Evolutionary conservation across 169 alveolate species (phyloP).

Genomic region (Babesia ovata): DNA sequence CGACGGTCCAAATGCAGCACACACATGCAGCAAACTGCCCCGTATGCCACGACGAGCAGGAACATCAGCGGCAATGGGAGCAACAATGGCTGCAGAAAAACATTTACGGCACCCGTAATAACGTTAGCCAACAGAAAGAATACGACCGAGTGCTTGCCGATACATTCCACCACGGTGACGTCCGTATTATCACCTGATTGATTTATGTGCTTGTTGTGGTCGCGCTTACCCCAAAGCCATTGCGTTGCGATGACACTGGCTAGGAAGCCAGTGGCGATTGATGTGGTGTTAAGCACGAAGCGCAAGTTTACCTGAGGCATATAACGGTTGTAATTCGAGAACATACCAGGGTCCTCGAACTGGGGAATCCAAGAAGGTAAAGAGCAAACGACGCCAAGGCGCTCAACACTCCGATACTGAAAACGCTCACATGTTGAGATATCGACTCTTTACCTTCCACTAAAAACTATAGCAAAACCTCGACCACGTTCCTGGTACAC

Average conservation of each 20-base stretch:
- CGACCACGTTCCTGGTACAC: slow-evolving; percentile 1
- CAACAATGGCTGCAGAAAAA: slow-evolving; percentile 34
- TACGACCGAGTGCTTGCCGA: slow-evolving; percentile 48
- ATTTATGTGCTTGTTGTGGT: neutral
- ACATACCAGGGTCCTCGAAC: slow-evolving; percentile 38
- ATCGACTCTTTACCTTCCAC: neutral
- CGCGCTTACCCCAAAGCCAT: neutral
- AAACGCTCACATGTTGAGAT: neutral
- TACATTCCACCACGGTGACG: neutral
- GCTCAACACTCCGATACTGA: neutral
- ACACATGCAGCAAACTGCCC: slow-evolving; percentile 1
- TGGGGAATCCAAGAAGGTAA: slow-evolving; percentile 17
- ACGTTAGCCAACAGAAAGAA: slow-evolving; percentile 48
- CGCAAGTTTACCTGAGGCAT: slow-evolving; percentile 4
- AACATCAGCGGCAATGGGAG: slow-evolving; percentile 42
- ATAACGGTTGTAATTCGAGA: no score
- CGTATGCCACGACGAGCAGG: slow-evolving; percentile 22
- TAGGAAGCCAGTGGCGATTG: neutral
- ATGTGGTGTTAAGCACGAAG: slow-evolving; percentile 8
- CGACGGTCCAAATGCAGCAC: slow-evolving; percentile 13
- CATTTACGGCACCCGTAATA: slow-evolving; percentile 46
- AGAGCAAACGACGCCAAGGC: slow-evolving; percentile 5
- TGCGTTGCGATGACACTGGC: neutral
- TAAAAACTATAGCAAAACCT: neutral
- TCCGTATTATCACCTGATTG: slow-evolving; percentile 19